Evolutionary conservation across 768 basidiomycete species (phyloP).

Genomic region (Amylocystis lapponica): DNA sequence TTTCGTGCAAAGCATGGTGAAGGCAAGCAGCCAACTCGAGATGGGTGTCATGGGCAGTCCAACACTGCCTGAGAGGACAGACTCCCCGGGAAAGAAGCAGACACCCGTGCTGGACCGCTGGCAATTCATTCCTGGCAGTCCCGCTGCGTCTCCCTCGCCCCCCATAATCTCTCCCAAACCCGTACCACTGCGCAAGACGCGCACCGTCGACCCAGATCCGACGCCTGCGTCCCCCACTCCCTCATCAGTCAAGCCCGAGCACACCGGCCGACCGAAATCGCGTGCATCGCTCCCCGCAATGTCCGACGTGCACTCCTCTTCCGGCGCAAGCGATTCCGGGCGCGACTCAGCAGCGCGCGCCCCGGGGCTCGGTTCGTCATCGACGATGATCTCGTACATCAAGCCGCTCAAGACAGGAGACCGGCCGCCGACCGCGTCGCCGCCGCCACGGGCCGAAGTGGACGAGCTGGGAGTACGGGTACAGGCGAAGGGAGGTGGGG

Average conservation of each 20-base stretch:
- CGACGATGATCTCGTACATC: conserved; percentile 67
- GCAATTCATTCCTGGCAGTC: conserved; percentile 38
- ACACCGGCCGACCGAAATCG: conserved; percentile 32
- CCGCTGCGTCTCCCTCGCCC: conserved; percentile 31
- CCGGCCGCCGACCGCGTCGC: conserved; percentile 25
- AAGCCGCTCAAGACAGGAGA: conserved; percentile 46
- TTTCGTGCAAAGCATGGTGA: conserved; percentile 80
- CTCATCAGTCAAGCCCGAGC: conserved; percentile 23
- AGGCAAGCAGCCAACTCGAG: conserved; percentile 54
- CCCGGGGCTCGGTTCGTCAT: conserved; percentile 59
- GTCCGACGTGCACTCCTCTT: conserved; percentile 21
- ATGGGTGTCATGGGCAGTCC: conserved; percentile 28
- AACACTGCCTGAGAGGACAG: conserved; percentile 29
- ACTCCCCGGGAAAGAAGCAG: conserved; percentile 21
- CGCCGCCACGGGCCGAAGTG: conserved; percentile 18
- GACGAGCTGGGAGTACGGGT: conserved; percentile 35
- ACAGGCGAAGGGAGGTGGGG: conserved; percentile 25
- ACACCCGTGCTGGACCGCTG: conserved; percentile 68
- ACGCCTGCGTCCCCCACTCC: conserved; percentile 11
- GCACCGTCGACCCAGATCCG: conserved; percentile 26
- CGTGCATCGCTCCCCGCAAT: conserved; percentile 38
- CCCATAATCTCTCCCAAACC: conserved; percentile 34
- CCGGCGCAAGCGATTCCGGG: conserved; percentile 13
- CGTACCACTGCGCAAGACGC: conserved; percentile 34
- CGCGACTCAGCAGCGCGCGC: conserved; percentile 16